Conservation (phyloP, 768 basidiomycete genomes). For the Xerocomellus amylosporus region DNA sequence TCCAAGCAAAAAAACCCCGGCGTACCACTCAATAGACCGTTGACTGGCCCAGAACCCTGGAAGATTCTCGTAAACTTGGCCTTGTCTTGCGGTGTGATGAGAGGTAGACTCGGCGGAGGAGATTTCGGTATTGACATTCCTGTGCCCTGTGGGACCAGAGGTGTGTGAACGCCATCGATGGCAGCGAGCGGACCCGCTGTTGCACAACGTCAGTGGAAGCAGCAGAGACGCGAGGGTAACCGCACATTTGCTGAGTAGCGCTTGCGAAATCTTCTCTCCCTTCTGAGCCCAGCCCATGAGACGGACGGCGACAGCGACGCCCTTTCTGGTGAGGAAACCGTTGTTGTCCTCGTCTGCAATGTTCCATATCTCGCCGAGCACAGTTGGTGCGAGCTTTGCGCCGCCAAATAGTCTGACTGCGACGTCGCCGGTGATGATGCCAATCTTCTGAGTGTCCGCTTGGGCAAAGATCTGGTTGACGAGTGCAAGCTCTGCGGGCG, state of each 20-base stretch:
- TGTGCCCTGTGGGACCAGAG: constrained; percentile 56
- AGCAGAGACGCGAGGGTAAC: constrained; percentile 5
- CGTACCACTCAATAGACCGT: constrained; percentile 77
- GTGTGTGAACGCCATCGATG: constrained; percentile 63
- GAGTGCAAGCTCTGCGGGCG: constrained; percentile 51
- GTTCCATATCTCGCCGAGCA: constrained; percentile 91
- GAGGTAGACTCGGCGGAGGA: constrained; percentile 58
- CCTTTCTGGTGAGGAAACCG: constrained; percentile 86
- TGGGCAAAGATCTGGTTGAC: constrained; percentile 70
- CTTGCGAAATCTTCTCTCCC: constrained; percentile 63
- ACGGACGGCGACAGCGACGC: constrained; percentile 83
- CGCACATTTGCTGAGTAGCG: constrained; percentile 72
- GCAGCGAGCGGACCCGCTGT: constrained; percentile 81
- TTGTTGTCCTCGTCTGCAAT: constrained; percentile 92
- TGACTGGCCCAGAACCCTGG: constrained; percentile 61
- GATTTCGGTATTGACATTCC: constrained; percentile 58
- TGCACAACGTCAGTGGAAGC: constrained; percentile 12
- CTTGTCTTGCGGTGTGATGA: constrained; percentile 75
- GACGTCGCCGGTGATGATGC: constrained; percentile 85
- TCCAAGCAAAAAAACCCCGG: not conserved
- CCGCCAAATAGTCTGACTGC: constrained; percentile 85
- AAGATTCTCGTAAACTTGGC: constrained; percentile 83
- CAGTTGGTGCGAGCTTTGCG: constrained; percentile 71
- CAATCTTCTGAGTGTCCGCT: constrained; percentile 75
- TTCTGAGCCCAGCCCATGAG: constrained; percentile 93